These are phyloP conservation scores for Ceratobasidium sp. DNA, from an alignment of 1,284 basidiomycete genomes.

Conservation along the genomic window DNA sequence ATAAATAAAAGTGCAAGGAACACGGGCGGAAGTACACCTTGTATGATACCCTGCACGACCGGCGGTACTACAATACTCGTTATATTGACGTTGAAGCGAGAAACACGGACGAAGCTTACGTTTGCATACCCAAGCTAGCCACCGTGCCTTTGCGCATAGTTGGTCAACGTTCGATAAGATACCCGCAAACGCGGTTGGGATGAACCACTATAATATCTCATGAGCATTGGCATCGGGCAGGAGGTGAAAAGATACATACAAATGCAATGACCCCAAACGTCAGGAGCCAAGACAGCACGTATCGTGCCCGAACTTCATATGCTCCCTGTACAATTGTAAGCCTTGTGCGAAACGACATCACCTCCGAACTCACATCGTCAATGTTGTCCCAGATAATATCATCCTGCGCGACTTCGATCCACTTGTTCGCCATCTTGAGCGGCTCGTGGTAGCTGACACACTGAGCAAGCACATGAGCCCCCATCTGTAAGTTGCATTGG, in stretches of 20 bases:
- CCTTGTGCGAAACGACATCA: neutral
- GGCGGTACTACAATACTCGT: neutral
- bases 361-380: slow-evolving; percentile 60
- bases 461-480: slow-evolving; percentile 87
- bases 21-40: slow-evolving; percentile 90
- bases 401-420: slow-evolving; percentile 80
- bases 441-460: slow-evolving; percentile 82
- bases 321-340: slow-evolving; percentile 50
- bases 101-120: slow-evolving; percentile 56
- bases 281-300: slow-evolving; percentile 62
- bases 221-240: slow-evolving; percentile 67
- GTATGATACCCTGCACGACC: slow-evolving; percentile 84
- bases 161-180: slow-evolving; percentile 83
- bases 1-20: slow-evolving; percentile 91
- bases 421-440: slow-evolving; percentile 78
- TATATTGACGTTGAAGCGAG: too few relatives aligned
- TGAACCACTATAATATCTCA: slow-evolving; percentile 56
- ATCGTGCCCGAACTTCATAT: slow-evolving; percentile 63
- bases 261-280: slow-evolving; percentile 66
- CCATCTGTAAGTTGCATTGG: slow-evolving; percentile 93
- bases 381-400: slow-evolving; percentile 95
- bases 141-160: slow-evolving; percentile 74
- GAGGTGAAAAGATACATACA: slow-evolving; percentile 72
- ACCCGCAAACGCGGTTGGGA: slow-evolving; percentile 86
- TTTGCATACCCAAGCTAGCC: slow-evolving; percentile 86